Evolutionary conservation across 768 basidiomycete genomes (phyloP).

Genomic region (Podaxis rugospora): DNA sequence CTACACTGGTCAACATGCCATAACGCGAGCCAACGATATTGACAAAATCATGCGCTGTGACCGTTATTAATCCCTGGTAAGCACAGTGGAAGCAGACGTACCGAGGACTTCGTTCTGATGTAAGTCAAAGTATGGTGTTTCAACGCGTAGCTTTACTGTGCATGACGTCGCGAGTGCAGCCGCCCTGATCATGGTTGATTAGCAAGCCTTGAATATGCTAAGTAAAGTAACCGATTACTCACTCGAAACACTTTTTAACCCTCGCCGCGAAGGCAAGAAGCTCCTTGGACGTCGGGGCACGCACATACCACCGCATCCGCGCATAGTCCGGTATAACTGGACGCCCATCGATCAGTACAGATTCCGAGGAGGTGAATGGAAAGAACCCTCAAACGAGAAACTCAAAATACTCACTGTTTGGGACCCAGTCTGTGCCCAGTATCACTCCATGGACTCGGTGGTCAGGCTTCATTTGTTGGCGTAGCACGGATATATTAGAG

Average conservation of each 20-base stretch:
- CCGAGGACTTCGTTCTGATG: slow-evolving; percentile 55
- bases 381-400: background rate
- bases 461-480: slow-evolving; percentile 85
- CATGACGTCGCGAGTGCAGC: slow-evolving; percentile 64
- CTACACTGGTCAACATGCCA: slow-evolving; percentile 29
- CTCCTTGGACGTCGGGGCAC: slow-evolving; percentile 62
- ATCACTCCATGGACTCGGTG: slow-evolving; percentile 78
- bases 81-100: slow-evolving; percentile 15
- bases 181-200: slow-evolving; percentile 39
- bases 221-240: slow-evolving; percentile 19
- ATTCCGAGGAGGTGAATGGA: background rate
- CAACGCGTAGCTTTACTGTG: slow-evolving; percentile 38
- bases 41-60: slow-evolving; percentile 49
- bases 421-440: slow-evolving; percentile 59
- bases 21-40: slow-evolving; percentile 41
- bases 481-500: slow-evolving; percentile 68
- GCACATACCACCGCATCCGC: slow-evolving; percentile 65
- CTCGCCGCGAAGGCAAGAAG: slow-evolving; percentile 51
- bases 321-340: slow-evolving; percentile 83
- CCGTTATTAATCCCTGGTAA: background rate
- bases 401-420: slow-evolving; percentile 51
- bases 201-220: background rate
- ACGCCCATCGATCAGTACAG: background rate
- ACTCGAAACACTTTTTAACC: slow-evolving; percentile 72
- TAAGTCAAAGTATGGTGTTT: slow-evolving; percentile 48